Evolutionary conservation across 345 rosid genomes (phyloP), one percentile per base, ranked within the genome.

Genomic region (Eucalyptus sp.): DNA sequence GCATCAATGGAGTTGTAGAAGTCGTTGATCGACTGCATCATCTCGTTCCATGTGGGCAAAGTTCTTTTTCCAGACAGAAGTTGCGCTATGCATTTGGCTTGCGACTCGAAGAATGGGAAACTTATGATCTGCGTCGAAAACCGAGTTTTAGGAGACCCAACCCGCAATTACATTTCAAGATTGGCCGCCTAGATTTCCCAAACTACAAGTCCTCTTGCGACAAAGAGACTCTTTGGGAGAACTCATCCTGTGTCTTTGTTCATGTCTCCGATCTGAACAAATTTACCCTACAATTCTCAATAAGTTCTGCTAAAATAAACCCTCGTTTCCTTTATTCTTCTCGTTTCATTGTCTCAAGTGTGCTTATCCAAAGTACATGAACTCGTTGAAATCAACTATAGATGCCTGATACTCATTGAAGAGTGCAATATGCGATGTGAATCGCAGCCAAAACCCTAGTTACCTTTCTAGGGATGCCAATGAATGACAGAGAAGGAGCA

Each of bases 381-480:
- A 68, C 80, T 8, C 0, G 22, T 68, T 31, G 43, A 8, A 68
- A 31, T 46, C 87, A 86, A 84, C 25, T 46, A 15, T 44, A n/a
- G 79, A 66, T 68, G 80, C 11, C 41, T 64, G 9, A 64, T n/a
- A 64, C 31, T 7, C 18, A n/a, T 64, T 62, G 33, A n/a, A 62
- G 29, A 80, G 44, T 37, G n/a, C 25, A 80, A 80, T 5, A 85
- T 48, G 86, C 71, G 9, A 62, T 29, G 71, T 62, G 71, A 66
- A 86, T 54, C 37, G 9, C 33, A 7, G 17, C 37, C 7, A 66
- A 66, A 66, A 62, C 33, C 20, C 76, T 6, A n/a, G 1, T 18
- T 90, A 96, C 99, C 99, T 96, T 97, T 94, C 96, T 92, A 8
- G 98, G 98, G 88, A 97, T 94, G 89, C 97, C 99, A 15, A 95